phyloP scores from a whole-genome alignment of 2,329 filamentous ascomycete species.

The Trichoderma sp. region DNA sequence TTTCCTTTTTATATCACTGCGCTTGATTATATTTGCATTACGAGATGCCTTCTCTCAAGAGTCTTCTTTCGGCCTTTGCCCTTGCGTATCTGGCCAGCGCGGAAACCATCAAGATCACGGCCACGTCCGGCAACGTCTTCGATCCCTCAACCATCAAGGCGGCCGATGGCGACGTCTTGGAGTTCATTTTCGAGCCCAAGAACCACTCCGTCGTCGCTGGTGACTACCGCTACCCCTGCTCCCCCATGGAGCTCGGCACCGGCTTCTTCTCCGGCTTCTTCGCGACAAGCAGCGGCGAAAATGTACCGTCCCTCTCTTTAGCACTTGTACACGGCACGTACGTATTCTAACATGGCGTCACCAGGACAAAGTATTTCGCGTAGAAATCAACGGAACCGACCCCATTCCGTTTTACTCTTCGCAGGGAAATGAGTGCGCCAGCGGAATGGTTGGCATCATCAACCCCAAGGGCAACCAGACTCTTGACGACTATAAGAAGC shows the following conservation, averaged over 20 bases:
- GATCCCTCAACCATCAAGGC: conserved; percentile 34
- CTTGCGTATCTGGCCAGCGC: conserved; percentile 29
- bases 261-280: conserved; percentile 41
- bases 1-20: background rate
- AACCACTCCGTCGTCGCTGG: conserved; percentile 40
- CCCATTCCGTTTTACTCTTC: conserved; percentile 40
- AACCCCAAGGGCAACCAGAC: conserved; percentile 33
- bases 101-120: conserved; percentile 35
- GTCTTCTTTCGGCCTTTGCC: conserved; percentile 26
- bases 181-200: conserved; percentile 37
- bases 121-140: conserved; percentile 34
- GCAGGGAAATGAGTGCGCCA: conserved; percentile 36
- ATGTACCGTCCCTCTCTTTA: conserved; percentile 27
- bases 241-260: conserved; percentile 30
- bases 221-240: conserved; percentile 36
- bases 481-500: conserved; percentile 32
- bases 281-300: conserved; percentile 28
- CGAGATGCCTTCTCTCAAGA: conserved; percentile 32
- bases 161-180: conserved; percentile 34
- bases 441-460: conserved; percentile 41
- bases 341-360: background rate
- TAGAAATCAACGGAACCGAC: conserved; percentile 33
- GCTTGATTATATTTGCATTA: background rate
- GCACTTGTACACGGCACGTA: background rate
- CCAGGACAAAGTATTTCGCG: conserved; percentile 36